Base-by-base conservation (phyloP, 257 asterid genomes). In the Verbascum thapsus region DNA sequence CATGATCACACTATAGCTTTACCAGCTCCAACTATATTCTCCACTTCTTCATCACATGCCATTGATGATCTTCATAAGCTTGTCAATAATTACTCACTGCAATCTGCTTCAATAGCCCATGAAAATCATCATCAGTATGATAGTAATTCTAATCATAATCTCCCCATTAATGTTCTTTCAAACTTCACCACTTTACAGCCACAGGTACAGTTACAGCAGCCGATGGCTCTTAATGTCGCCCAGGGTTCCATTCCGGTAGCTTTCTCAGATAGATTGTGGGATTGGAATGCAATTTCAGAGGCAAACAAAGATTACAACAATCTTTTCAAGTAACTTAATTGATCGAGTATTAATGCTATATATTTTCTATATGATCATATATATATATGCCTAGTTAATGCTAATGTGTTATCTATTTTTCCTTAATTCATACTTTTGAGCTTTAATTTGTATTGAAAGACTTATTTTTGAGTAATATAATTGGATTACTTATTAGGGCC, bases 221-320 rank as follows among this genome's bases (percentile, higher is more conserved):
- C 39, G 13, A 8, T 49, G 39, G 69, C 74, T 48, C 71, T 68
- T 12, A 69, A 70, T 45, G 53, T 66, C 0, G 78, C 45, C 0
- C 66, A 82, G 26, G 81, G 79, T 3, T 26, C 88, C 8, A 37
- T 68, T 61, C 90, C 61, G 61, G 75, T 71, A 4, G 70, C 73
- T 20, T 82, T 76, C 52, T 35, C 86, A 0, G 95, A 85, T 34
- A 77, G 89, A 58, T 54, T 88, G 75, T 92, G 98, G 98, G 98
- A 88, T 39, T 91, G 98, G 98, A 87, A 37, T 68, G 77, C 74
- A 12, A 57, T 76, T 8, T 22, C 74, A 32, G 83, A 80, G 26
- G 72, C 70, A n/a, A 54, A 69, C 64, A 82, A 77, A 47, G 85
- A 80, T 34, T 77, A 53, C 66, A 38, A 51, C 69, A 70, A 70